Conservation (phyloP, 768 basidiomycete genomes). For the Lactarius quietus region DNA sequence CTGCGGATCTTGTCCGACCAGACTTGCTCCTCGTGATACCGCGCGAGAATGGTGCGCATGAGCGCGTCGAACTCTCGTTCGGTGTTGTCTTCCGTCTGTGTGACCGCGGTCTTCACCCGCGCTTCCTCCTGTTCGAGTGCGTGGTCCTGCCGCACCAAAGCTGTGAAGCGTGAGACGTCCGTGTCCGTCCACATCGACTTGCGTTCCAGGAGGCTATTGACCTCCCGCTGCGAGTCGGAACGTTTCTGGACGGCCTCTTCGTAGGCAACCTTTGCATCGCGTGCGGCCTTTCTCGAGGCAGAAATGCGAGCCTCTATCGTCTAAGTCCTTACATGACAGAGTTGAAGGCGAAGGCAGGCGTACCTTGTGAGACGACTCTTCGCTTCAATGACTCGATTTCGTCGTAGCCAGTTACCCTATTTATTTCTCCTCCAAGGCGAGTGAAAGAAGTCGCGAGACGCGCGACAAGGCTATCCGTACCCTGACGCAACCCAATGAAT, state of each 20-base stretch:
- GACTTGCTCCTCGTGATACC: conserved; percentile 98
- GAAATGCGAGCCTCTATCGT: conserved; percentile 69
- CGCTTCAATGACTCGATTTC: conserved; percentile 80
- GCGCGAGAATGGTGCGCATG: conserved; percentile 81
- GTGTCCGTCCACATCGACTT: conserved; percentile 90
- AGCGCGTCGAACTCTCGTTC: conserved; percentile 86
- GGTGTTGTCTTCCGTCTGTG: conserved; percentile 70
- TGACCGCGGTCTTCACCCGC: conserved; percentile 61
- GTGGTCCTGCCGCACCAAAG: conserved; percentile 88
- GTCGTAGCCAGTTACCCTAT: conserved; percentile 88
- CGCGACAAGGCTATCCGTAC: conserved; percentile 56
- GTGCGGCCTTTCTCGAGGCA: conserved; percentile 60
- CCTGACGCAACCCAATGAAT: conserved; percentile 43
- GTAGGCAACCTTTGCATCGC: conserved; percentile 69
- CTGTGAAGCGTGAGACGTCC: conserved; percentile 86
- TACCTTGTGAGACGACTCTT: conserved; percentile 80
- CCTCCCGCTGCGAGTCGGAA: conserved; percentile 87
- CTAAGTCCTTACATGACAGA: not conserved
- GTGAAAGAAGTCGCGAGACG: conserved; percentile 59
- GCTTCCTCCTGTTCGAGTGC: conserved; percentile 76
- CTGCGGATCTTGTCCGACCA: conserved; percentile 99
- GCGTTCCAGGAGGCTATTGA: conserved; percentile 91
- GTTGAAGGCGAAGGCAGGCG: conserved; percentile 28
- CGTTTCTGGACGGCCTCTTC: conserved; percentile 77
- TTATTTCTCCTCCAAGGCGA: conserved; percentile 73